Conservation (phyloP, 2,329 filamentous ascomycete species). For the Penicillium frequentans region DNA sequence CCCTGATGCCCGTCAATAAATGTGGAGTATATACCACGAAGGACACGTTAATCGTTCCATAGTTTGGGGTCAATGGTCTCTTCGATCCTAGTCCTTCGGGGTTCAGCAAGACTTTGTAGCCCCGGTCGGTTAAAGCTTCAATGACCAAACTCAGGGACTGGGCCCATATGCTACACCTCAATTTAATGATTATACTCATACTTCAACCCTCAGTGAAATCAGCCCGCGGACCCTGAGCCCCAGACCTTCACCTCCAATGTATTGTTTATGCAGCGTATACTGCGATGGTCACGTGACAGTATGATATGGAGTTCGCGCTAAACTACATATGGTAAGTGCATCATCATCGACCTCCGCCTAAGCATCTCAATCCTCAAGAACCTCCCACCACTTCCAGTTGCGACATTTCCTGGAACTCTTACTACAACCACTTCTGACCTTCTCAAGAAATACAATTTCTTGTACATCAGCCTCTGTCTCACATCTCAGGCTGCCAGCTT, state of each 20-base stretch:
- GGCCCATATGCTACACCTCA: not conserved
- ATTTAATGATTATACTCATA: not conserved
- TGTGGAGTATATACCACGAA: not conserved
- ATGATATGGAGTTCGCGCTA: constrained; percentile 23
- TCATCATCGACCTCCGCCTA: constrained; percentile 26
- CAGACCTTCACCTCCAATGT: not conserved
- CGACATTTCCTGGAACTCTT: constrained; percentile 5
- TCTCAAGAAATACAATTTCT: not conserved
- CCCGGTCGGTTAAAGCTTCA: not conserved
- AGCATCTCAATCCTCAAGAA: constrained; percentile 2
- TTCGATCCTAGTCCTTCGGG: not conserved
- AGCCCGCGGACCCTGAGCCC: not conserved
- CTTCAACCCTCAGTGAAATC: not conserved
- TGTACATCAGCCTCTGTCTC: constrained; percentile 18
- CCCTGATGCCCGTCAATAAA: not conserved
- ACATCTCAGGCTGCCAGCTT: constrained; percentile 18
- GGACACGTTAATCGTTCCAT: not conserved
- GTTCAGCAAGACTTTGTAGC: not conserved
- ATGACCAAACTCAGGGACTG: not conserved
- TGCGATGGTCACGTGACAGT: constrained; percentile 25
- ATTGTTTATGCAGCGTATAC: not conserved
- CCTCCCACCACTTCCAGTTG: constrained; percentile 4
- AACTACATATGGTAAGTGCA: constrained; percentile 19
- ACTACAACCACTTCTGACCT: constrained; percentile 4
- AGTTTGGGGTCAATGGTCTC: not conserved